Evolutionary conservation across 2,329 filamentous ascomycete genomes (phyloP).

Genomic region (Plectosphaerella cucumerina): DNA sequence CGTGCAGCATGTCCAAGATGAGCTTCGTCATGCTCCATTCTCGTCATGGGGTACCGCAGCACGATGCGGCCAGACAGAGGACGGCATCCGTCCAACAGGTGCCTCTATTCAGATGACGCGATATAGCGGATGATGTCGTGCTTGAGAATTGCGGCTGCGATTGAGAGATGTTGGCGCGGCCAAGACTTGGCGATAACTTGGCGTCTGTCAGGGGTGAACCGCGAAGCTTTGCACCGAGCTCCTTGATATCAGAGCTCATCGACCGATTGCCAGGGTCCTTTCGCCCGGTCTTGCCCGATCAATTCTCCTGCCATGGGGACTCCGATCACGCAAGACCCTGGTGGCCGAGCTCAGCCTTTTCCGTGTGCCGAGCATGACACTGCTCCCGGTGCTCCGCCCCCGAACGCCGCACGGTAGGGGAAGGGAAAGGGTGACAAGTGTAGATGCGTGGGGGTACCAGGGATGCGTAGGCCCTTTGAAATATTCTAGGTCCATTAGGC

Average conservation of each 20-base stretch:
- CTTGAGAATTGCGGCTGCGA: background rate
- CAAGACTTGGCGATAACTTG: background rate
- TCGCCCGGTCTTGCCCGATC: background rate
- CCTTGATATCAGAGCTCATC: background rate
- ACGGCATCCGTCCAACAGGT: background rate
- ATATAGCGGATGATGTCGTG: conserved; percentile 2
- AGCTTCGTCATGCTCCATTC: background rate
- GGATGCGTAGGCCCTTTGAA: background rate
- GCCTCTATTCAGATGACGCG: background rate
- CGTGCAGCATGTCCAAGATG: background rate
- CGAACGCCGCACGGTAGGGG: background rate
- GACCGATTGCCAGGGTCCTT: background rate
- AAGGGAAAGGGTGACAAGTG: background rate
- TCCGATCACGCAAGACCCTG: background rate
- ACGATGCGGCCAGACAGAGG: background rate
- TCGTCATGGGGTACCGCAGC: background rate
- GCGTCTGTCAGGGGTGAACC: background rate
- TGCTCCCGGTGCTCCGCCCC: background rate
- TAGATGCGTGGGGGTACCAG: background rate
- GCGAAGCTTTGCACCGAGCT: background rate
- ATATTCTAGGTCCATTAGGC: background rate
- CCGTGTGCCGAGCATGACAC: background rate
- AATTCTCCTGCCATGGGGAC: background rate
- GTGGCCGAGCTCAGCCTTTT: background rate
- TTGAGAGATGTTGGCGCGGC: background rate